A percentile compares a stretch with the other conserved stretches of the same genome.
Evolutionary conservation across 75 land plant species (phyloP).

Genomic region (Selaginella tamariscina): DNA sequence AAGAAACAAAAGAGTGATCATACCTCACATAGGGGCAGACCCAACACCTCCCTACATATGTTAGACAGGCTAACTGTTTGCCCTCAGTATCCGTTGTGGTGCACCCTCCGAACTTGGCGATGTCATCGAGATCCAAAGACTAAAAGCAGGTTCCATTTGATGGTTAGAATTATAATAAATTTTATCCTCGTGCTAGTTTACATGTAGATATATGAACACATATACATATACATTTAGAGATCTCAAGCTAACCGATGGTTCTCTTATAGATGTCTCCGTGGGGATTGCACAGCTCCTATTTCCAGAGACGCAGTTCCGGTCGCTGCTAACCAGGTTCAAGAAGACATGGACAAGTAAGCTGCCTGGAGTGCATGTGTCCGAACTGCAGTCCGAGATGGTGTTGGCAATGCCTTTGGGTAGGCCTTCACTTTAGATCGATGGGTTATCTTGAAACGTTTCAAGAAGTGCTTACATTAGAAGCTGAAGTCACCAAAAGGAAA

Average conservation of each 20-base stretch:
- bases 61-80: constrained; percentile 82
- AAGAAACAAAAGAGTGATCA: constrained; percentile 88
- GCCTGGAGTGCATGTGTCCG: too few relatives aligned
- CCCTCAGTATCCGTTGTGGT: constrained; percentile 41
- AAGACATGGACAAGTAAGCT: background rate
- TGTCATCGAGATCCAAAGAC: background rate
- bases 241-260: too few relatives aligned
- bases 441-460: background rate
- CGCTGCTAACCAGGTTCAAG: background rate
- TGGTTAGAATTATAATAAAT: background rate
- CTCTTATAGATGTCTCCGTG: background rate
- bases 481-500: background rate
- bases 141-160: background rate
- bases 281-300: background rate
- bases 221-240: too few relatives aligned
- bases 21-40: constrained; percentile 74
- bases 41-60: constrained; percentile 72
- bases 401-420: too few relatives aligned
- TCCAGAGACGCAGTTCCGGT: background rate
- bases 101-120: constrained; percentile 29
- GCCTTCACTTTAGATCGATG: too few relatives aligned
- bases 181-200: too few relatives aligned
- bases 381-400: too few relatives aligned
- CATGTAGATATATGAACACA: too few relatives aligned
- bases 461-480: background rate